Conservation (phyloP, 305 asterid genomes). For the Fraxinus albicans region DNA sequence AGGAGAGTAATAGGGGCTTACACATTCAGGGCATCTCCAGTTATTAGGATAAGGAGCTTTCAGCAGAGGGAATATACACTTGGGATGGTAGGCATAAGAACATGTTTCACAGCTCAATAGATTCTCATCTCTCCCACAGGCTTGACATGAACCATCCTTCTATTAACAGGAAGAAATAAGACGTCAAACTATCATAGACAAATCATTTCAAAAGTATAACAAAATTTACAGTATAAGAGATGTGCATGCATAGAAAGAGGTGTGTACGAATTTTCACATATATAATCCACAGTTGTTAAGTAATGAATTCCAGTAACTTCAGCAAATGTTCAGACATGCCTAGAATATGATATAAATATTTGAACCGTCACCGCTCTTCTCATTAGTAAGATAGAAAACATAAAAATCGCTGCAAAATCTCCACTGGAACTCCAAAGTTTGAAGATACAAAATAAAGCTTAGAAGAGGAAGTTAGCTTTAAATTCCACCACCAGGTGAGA, state of each 20-base stretch:
- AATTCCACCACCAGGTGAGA: neutral
- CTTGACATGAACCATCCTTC: slow-evolving; percentile 83
- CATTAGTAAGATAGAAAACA: neutral
- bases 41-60: slow-evolving; percentile 64
- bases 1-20: slow-evolving; percentile 41
- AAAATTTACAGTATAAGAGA: neutral
- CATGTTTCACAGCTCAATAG: slow-evolving; percentile 85
- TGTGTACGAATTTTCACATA: neutral
- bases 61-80: slow-evolving; percentile 69
- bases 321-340: neutral
- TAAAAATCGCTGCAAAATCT: neutral
- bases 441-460: neutral
- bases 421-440: neutral
- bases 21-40: slow-evolving; percentile 99
- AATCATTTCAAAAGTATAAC: neutral
- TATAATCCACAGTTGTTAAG: neutral
- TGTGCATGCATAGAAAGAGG: neutral
- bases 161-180: slow-evolving; percentile 28
- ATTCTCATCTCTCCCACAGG: slow-evolving; percentile 63
- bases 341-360: neutral
- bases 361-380: neutral
- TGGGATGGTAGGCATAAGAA: slow-evolving; percentile 73
- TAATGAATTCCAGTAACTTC: neutral
- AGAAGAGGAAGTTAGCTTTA: neutral
- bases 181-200: neutral